These are phyloP conservation scores for Melastoma candidum DNA, from an alignment of 441 rosid species.

Conservation along the genomic window DNA sequence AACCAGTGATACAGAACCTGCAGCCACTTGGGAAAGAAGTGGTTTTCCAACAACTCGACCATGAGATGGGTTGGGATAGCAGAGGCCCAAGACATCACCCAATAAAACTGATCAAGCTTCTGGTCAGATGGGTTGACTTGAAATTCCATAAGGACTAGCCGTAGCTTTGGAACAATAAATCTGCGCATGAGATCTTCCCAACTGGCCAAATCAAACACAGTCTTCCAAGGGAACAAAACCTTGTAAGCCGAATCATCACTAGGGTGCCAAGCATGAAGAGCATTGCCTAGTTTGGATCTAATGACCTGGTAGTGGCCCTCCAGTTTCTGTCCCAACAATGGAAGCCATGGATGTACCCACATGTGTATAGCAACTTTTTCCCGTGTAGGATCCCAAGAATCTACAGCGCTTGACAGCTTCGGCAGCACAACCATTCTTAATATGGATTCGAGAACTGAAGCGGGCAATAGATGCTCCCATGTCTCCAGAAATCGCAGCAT, in stretches of 20 bases:
- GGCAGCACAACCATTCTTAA: slow-evolving; percentile 57
- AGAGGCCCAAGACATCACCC: slow-evolving; percentile 76
- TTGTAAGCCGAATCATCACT: slow-evolving; percentile 74
- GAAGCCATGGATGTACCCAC: slow-evolving; percentile 97
- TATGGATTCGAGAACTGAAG: slow-evolving; percentile 50
- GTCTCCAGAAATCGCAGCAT: slow-evolving; percentile 78
- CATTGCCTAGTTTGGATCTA: slow-evolving; percentile 68
- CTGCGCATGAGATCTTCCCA: slow-evolving; percentile 90
- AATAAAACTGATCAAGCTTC: slow-evolving; percentile 55
- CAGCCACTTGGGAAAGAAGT: slow-evolving; percentile 79
- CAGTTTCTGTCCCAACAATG: slow-evolving; percentile 57
- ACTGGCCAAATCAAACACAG: slow-evolving; percentile 69
- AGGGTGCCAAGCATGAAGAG: slow-evolving; percentile 84
- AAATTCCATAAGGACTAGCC: slow-evolving; percentile 69
- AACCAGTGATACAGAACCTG: slow-evolving; percentile 79
- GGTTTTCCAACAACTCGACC: slow-evolving; percentile 76
- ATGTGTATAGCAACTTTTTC: slow-evolving; percentile 79
- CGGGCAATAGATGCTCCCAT: slow-evolving; percentile 63
- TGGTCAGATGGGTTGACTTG: slow-evolving; percentile 73
- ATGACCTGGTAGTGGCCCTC: slow-evolving; percentile 70
- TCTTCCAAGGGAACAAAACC: slow-evolving; percentile 88
- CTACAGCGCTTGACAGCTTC: slow-evolving; percentile 62
- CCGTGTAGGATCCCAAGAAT: slow-evolving; percentile 69
- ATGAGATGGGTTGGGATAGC: slow-evolving; percentile 72
- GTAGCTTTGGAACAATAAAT: slow-evolving; percentile 86